Conservation (phyloP, 148 eudicot genomes). For the Polygonum aviculare region DNA sequence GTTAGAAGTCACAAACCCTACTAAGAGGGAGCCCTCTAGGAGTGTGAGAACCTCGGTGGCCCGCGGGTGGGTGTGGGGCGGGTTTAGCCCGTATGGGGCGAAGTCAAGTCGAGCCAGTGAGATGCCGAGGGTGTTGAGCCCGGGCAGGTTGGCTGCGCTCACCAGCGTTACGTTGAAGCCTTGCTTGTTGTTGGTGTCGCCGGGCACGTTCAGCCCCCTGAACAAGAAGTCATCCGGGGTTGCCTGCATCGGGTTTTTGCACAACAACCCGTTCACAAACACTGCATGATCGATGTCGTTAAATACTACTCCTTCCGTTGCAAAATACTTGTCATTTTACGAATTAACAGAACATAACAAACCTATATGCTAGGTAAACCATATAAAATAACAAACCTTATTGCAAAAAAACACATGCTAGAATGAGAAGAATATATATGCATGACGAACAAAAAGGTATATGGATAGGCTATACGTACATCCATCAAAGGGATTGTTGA, state of each 20-base stretch:
- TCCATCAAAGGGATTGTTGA: not conserved
- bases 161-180: constrained; percentile 9
- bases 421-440: no score
- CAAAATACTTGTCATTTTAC: no score
- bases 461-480: not conserved
- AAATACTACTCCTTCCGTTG: no score
- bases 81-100: not conserved
- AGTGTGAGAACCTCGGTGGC: not conserved
- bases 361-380: no score
- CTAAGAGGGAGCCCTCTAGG: not conserved
- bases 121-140: not conserved
- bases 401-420: no score
- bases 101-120: not conserved
- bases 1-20: not conserved
- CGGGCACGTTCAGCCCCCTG: not conserved
- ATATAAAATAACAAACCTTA: no score
- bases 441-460: no score
- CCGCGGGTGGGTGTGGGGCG: not conserved
- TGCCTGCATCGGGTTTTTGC: not conserved
- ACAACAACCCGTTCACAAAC: constrained; percentile 10
- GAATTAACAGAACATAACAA: no score
- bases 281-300: not conserved
- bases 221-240: constrained; percentile 8
- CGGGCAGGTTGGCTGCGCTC: not conserved
- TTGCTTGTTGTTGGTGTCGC: constrained; percentile 8